Conservation (phyloP, 1,284 basidiomycete genomes). For the Blastosporella zonata region DNA sequence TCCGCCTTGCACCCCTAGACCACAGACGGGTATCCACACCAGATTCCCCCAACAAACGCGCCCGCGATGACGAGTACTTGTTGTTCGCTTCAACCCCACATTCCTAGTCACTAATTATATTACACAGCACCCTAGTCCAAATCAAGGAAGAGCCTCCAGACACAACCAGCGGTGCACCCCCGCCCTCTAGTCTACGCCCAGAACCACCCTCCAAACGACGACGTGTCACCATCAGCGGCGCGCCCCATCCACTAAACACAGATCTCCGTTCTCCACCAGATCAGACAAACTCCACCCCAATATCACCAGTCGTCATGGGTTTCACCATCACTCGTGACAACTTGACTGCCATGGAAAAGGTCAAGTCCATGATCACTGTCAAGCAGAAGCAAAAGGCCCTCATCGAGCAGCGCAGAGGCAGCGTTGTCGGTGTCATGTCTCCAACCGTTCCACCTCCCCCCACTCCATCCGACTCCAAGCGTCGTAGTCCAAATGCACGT, state of each 20-base stretch:
- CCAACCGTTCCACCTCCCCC: conserved; percentile 17
- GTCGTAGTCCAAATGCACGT: conserved; percentile 39
- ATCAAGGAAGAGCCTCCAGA: conserved; percentile 55
- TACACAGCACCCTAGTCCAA: conserved; percentile 39
- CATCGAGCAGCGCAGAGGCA: conserved; percentile 65
- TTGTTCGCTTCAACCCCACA: too few species aligned
- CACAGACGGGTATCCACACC: background rate
- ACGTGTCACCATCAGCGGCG: conserved; percentile 64
- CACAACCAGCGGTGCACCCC: conserved; percentile 29
- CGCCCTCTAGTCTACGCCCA: conserved; percentile 40
- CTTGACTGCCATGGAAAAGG: conserved; percentile 54
- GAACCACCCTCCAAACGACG: conserved; percentile 70
- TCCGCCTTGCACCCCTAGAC: conserved; percentile 38
- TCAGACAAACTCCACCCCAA: conserved; percentile 48
- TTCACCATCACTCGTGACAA: conserved; percentile 60
- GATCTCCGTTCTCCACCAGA: conserved; percentile 44
- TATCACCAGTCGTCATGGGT: conserved; percentile 65
- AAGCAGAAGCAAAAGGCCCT: conserved; percentile 70
- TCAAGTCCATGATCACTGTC: conserved; percentile 56
- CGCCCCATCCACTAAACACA: conserved; percentile 52
- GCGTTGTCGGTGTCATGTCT: conserved; percentile 43
- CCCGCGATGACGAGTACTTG: conserved; percentile 33
- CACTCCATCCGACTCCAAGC: conserved; percentile 24
- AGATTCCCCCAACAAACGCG: conserved; percentile 37
- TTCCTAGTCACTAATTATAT: conserved; percentile 5